Evolutionary conservation across 371 early-diverging fungal species (phyloP).

Genomic region (Mortierella sp.): DNA sequence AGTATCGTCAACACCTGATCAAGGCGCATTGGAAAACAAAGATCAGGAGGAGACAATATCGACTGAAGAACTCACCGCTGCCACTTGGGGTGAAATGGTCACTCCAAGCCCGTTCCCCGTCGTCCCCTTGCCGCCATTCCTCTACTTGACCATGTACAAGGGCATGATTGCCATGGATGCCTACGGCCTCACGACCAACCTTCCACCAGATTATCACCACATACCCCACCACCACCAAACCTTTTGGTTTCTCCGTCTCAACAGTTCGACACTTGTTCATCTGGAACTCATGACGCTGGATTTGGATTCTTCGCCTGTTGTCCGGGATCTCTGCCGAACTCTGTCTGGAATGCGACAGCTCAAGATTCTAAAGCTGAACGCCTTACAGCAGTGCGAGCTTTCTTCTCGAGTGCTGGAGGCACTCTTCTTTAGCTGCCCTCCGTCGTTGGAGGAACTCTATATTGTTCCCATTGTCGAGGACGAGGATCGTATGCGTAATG

Average conservation of each 20-base stretch:
- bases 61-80: too few relatives aligned
- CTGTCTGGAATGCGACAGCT: neutral
- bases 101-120: neutral
- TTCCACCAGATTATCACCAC: neutral
- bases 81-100: neutral
- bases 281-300: neutral
- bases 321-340: neutral
- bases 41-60: too few relatives aligned
- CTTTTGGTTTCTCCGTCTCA: constrained; percentile 1
- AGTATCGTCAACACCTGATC: too few relatives aligned
- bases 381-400: neutral
- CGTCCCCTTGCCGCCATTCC: neutral
- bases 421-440: neutral
- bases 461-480: neutral
- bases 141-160: neutral
- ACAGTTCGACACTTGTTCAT: constrained; percentile 10
- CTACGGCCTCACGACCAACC: neutral
- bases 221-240: neutral
- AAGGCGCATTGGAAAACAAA: too few relatives aligned
- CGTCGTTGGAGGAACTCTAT: neutral
- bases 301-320: neutral
- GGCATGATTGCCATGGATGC: neutral
- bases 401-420: neutral
- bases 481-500: neutral
- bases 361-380: neutral